Evolutionary conservation across 176 grass and related monocot genomes (phyloP).

Genomic region (Typha latifolia): DNA sequence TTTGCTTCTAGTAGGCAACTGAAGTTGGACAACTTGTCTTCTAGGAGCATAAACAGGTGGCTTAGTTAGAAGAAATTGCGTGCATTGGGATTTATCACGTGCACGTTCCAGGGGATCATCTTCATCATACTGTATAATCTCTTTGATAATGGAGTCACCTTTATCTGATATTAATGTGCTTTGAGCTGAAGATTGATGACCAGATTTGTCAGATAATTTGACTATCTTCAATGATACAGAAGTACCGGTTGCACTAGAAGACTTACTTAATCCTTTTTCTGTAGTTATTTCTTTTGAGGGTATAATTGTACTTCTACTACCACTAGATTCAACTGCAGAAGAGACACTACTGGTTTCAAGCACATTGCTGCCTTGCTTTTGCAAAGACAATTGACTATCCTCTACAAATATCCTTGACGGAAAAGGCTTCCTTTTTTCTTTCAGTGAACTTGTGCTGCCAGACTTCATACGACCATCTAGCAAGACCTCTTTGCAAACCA

Average conservation of each 20-base stretch:
- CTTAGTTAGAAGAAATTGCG: constrained; percentile 37
- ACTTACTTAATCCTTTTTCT: constrained; percentile 24
- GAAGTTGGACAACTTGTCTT: constrained; percentile 67
- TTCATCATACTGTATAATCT: constrained; percentile 51
- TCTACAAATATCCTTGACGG: constrained; percentile 16
- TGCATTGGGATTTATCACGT: constrained; percentile 37
- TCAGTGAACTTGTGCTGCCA: constrained; percentile 13
- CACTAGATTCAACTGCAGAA: constrained; percentile 27
- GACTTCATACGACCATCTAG: constrained; percentile 20
- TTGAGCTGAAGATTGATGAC: constrained; percentile 20
- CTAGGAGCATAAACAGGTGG: constrained; percentile 46
- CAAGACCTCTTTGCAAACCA: constrained; percentile 27
- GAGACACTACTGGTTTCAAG: constrained; percentile 16
- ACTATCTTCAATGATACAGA: constrained; percentile 21
- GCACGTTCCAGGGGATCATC: constrained; percentile 69
- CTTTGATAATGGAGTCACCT: constrained; percentile 49
- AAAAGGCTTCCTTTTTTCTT: constrained; percentile 12
- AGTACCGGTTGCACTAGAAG: constrained; percentile 27
- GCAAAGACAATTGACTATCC: constrained; percentile 12
- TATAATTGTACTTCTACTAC: constrained; percentile 20
- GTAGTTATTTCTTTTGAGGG: constrained; percentile 30
- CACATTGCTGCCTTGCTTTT: constrained; percentile 8
- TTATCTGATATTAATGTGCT: constrained; percentile 27
- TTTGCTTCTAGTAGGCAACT: constrained; percentile 51
- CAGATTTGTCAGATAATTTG: constrained; percentile 24